These are phyloP conservation scores for Cytospora chrysosperma DNA, from an alignment of 2,329 filamentous ascomycete species.

Conservation along the genomic window DNA sequence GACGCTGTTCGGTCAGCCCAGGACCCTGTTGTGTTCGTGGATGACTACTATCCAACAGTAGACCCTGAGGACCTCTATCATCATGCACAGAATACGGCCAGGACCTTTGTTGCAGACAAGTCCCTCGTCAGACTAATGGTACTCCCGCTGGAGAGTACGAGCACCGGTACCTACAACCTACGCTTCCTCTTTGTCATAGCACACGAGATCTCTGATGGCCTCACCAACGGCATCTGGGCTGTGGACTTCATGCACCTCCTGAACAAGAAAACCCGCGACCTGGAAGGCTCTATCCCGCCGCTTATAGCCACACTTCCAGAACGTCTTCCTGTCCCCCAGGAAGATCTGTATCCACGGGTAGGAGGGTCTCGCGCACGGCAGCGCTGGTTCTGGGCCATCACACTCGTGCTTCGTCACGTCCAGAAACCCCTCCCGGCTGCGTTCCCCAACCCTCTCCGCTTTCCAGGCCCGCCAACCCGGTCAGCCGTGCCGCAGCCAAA, in stretches of 20 bases:
- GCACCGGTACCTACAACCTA: slow-evolving; percentile 12
- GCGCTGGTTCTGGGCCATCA: slow-evolving; percentile 31
- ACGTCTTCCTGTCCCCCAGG: slow-evolving; percentile 28
- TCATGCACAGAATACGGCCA: slow-evolving; percentile 28
- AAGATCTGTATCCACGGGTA: slow-evolving; percentile 28
- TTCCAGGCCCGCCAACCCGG: slow-evolving; percentile 13
- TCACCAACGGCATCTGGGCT: slow-evolving; percentile 27
- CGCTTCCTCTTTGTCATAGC: slow-evolving; percentile 28
- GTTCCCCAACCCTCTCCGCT: slow-evolving; percentile 29
- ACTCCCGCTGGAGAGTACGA: slow-evolving; percentile 21
- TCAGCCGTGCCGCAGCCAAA: slow-evolving; percentile 17
- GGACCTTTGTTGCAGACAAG: slow-evolving; percentile 25
- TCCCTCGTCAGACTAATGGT: slow-evolving; percentile 27
- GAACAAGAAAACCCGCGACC: slow-evolving; percentile 23
- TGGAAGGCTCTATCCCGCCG: slow-evolving; percentile 21
- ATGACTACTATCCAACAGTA: slow-evolving; percentile 13
- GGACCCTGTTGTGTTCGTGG: slow-evolving; percentile 1
- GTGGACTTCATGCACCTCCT: slow-evolving; percentile 26
- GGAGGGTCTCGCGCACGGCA: slow-evolving; percentile 24
- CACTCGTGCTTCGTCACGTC: slow-evolving; percentile 28
- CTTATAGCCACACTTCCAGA: slow-evolving; percentile 23
- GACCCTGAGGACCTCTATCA: slow-evolving; percentile 24
- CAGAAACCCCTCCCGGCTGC: slow-evolving; percentile 27
- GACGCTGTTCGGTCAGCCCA: background rate
- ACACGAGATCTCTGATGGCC: slow-evolving; percentile 29